Base-by-base conservation (phyloP, 2,329 filamentous ascomycete species). In the Aureobasidium subglaciale region DNA sequence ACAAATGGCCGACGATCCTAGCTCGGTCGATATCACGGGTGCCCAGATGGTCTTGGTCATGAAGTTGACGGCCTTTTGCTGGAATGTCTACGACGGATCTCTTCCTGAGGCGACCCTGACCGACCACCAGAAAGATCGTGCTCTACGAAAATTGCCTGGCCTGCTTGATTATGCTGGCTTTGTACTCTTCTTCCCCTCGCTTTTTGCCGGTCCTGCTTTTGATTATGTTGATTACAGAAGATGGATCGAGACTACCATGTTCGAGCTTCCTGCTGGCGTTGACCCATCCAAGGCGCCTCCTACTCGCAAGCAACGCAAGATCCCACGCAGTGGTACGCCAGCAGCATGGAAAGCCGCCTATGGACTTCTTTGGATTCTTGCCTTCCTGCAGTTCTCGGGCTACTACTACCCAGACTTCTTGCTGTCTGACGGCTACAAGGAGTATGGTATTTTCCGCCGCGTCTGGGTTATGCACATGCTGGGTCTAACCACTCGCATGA, bases 41-140 rank as follows among this genome's bases (percentile, higher is more conserved):
- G 90, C 92, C 1, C 93, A 99, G 71, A 99, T 99, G 93, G 93
- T 99, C 30, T 74, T 97, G 63, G 86, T 97, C 60, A 99, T 99
- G 90, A 99, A 99, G 68, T 82, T 99, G 32, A 90, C 85, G 20
- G 88, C 92, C 5, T 99, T 99, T 68, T 95, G 90, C 74, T 99
- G 93, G 93, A 97, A 97, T 68, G 86, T 97, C 8, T 90, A 93
- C 65, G 93, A 99, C 69, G 95, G 93, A 18, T 84, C 86, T 57
- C 78, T 95, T 18, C 84, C 89, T 3, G 83, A 86, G 16, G 79
- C 86, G 40, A 83, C 91, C 57, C 81, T 99, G n/a, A 88, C 88
- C 1, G 88, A 93, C 48, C 83, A 87, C 42, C 93, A 99, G 69
- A 91, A 86, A 66, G 87, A 91, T 61, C 84, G 88, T 27, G 87